phyloP scores from a whole-genome alignment of 768 basidiomycete species.

The Phanerochaete carnosa region DNA sequence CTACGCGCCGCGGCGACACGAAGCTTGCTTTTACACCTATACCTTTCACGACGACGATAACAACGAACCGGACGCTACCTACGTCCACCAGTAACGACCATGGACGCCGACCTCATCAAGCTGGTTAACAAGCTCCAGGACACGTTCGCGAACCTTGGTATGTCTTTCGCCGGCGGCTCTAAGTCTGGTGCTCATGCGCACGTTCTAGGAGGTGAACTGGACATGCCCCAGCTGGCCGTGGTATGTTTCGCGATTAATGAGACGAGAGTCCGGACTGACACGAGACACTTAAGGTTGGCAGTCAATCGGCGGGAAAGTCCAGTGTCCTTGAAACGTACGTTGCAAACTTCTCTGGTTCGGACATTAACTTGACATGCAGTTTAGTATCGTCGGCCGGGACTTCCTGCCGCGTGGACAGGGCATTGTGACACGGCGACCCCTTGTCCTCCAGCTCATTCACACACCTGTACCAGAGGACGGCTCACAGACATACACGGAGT shows the following conservation, averaged over 20 bases:
- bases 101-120: conserved; percentile 94
- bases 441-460: conserved; percentile 94
- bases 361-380: not conserved
- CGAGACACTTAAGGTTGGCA: conserved; percentile 67
- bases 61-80: not conserved
- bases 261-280: not conserved
- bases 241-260: conserved; percentile 43
- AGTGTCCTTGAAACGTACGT: conserved; percentile 93
- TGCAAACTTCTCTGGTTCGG: not conserved
- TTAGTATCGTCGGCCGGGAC: conserved; percentile 86
- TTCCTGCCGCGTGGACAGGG: conserved; percentile 88
- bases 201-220: conserved; percentile 74
- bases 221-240: conserved; percentile 89
- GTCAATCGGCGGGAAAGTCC: conserved; percentile 95
- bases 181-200: conserved; percentile 12
- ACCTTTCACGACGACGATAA: not conserved
- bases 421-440: conserved; percentile 94
- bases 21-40: not conserved
- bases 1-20: conserved; percentile 8
- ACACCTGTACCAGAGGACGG: conserved; percentile 60
- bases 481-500: conserved; percentile 63
- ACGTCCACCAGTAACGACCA: conserved; percentile 29
- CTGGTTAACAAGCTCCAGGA: conserved; percentile 95
- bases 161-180: conserved; percentile 24
- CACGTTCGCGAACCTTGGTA: conserved; percentile 85